phyloP scores from a whole-genome alignment of 2,329 filamentous ascomycete species.

The Trichoderma pleuroti region DNA sequence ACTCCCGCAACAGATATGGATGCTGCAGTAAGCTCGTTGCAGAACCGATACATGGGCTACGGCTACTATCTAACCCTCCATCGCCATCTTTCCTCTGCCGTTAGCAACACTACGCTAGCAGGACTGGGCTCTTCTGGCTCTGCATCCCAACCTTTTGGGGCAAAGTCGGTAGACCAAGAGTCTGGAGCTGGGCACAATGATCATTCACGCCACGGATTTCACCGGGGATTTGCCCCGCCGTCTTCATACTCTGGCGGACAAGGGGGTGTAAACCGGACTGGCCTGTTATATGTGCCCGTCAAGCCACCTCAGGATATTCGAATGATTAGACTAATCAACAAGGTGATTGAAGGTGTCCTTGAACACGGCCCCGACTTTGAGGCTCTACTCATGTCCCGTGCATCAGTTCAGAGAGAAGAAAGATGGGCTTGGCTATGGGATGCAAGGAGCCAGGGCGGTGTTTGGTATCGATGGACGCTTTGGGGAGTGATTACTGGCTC shows the following conservation, averaged over 20 bases:
- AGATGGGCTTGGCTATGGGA: slow-evolving; percentile 96
- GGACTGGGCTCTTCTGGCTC: slow-evolving; percentile 38
- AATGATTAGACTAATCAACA: slow-evolving; percentile 80
- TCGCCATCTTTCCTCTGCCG: slow-evolving; percentile 75
- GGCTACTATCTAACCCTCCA: slow-evolving; percentile 79
- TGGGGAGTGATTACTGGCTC: slow-evolving; percentile 80
- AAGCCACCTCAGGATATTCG: slow-evolving; percentile 73
- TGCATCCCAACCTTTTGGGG: slow-evolving; percentile 70
- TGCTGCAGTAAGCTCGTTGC: slow-evolving; percentile 68
- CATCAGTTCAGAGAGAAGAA: slow-evolving; percentile 79
- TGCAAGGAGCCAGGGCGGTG: slow-evolving; percentile 69
- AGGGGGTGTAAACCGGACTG: slow-evolving; percentile 43
- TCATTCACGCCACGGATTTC: slow-evolving; percentile 43
- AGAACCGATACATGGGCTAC: slow-evolving; percentile 80
- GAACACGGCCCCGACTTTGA: slow-evolving; percentile 84
- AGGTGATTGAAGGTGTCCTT: slow-evolving; percentile 75
- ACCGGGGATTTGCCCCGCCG: slow-evolving; percentile 72
- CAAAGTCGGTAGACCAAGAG: slow-evolving; percentile 57
- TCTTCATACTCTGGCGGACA: slow-evolving; percentile 55
- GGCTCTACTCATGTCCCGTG: slow-evolving; percentile 81
- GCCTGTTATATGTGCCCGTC: slow-evolving; percentile 65
- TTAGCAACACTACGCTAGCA: slow-evolving; percentile 41
- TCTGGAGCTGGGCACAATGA: slow-evolving; percentile 32
- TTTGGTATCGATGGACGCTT: slow-evolving; percentile 90
- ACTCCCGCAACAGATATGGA: slow-evolving; percentile 83